phyloP scores from a whole-genome alignment of 768 basidiomycete species.

The Russula virescens region DNA sequence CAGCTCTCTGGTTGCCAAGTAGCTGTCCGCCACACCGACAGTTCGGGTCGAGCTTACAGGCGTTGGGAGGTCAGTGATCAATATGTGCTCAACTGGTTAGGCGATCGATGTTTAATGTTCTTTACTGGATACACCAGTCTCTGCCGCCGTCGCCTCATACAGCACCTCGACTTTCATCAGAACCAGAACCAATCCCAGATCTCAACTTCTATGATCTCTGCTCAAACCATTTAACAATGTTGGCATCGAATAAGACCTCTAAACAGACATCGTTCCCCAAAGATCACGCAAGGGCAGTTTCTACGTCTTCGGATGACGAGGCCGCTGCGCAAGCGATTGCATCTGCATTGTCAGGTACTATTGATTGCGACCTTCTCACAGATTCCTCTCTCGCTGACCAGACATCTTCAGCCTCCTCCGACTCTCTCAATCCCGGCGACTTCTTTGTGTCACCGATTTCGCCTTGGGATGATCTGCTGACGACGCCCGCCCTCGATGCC shows the following conservation, averaged over 20 bases:
- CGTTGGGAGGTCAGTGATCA: too few relatives aligned
- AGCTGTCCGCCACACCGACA: too few relatives aligned
- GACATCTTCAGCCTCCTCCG: slow-evolving; percentile 35
- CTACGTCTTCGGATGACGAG: neutral
- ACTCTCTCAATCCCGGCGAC: slow-evolving; percentile 38
- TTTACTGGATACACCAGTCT: too few relatives aligned
- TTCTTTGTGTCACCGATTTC: slow-evolving; percentile 45
- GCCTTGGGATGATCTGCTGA: slow-evolving; percentile 43
- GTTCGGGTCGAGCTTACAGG: too few relatives aligned
- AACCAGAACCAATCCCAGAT: too few relatives aligned
- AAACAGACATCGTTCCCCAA: slow-evolving; percentile 31
- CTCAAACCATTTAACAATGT: slow-evolving; percentile 65
- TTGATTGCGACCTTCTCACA: neutral
- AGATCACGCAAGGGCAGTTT: slow-evolving; percentile 25
- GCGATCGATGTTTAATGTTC: too few relatives aligned
- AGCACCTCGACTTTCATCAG: too few relatives aligned
- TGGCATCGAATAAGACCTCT: slow-evolving; percentile 43
- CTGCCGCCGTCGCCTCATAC: too few relatives aligned
- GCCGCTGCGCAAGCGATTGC: slow-evolving; percentile 22
- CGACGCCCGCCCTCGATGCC: slow-evolving; percentile 37
- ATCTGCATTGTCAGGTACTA: slow-evolving; percentile 20
- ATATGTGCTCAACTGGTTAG: too few relatives aligned
- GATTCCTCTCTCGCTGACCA: neutral
- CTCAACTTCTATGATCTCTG: too few relatives aligned
- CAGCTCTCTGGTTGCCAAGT: too few relatives aligned